Evolutionary conservation across 345 rosid species (phyloP).

Genomic region (Linum tenue): DNA sequence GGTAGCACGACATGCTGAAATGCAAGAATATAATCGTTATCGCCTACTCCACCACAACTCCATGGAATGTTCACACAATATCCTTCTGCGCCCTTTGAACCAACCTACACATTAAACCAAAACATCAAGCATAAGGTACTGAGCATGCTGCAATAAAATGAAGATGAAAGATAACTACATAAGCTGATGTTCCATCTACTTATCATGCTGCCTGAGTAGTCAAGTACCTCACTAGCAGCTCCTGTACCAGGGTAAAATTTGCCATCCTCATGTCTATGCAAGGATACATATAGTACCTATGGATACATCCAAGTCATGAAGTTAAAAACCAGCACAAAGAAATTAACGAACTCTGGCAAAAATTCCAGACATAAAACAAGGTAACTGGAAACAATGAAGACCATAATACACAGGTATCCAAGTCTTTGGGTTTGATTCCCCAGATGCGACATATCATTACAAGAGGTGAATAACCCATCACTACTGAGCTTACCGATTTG

Average conservation of each 20-base stretch:
- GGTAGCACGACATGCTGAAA: slow-evolving; percentile 86
- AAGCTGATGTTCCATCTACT: background rate
- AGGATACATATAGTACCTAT: slow-evolving; percentile 81
- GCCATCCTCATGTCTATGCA: slow-evolving; percentile 93
- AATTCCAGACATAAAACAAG: slow-evolving; percentile 1
- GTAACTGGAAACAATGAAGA: background rate
- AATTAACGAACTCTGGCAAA: background rate
- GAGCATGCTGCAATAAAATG: background rate
- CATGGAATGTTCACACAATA: slow-evolving; percentile 94
- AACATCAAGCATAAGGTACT: background rate
- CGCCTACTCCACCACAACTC: slow-evolving; percentile 93
- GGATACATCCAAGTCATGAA: slow-evolving; percentile 8
- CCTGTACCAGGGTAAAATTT: slow-evolving; percentile 90
- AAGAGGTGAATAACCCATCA: background rate
- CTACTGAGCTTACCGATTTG: slow-evolving; percentile 60
- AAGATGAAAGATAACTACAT: background rate
- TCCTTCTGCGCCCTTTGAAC: slow-evolving; percentile 83
- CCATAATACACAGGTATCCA: background rate
- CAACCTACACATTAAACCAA: slow-evolving; percentile 44
- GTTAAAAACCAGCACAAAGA: background rate
- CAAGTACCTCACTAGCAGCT: slow-evolving; percentile 68
- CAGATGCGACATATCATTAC: background rate
- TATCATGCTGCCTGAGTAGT: background rate
- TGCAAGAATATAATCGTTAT: slow-evolving; percentile 85
- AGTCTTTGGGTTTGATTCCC: background rate